These are phyloP conservation scores for Candida sphagnicola DNA, from an alignment of 805 yeast genomes.

Conservation along the genomic window DNA sequence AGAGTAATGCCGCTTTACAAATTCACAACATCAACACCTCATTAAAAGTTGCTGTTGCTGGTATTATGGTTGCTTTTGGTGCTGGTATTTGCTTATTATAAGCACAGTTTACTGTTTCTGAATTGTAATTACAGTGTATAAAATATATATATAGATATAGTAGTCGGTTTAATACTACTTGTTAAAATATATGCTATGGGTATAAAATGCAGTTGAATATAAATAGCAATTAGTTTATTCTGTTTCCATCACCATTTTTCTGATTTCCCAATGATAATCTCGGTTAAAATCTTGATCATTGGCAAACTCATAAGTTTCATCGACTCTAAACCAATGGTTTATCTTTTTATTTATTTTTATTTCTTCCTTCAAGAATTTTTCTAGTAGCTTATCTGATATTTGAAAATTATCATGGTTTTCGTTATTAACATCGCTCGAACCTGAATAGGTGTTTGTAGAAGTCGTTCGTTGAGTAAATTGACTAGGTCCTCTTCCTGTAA, in stretches of 20 bases:
- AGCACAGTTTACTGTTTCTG: neutral
- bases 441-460: constrained; percentile 23
- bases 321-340: constrained; percentile 34
- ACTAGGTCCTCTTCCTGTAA: constrained; percentile 25
- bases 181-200: neutral
- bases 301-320: constrained; percentile 21
- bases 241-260: constrained; percentile 39
- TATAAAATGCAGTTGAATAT: neutral
- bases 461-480: constrained; percentile 34
- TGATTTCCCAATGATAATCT: constrained; percentile 40
- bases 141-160: neutral
- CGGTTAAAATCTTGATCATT: constrained; percentile 12
- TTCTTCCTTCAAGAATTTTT: constrained; percentile 34
- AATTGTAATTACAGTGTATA: neutral
- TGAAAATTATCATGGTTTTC: constrained; percentile 22
- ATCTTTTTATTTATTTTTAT: constrained; percentile 28
- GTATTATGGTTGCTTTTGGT: constrained; percentile 12
- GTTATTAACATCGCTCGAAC: constrained; percentile 9
- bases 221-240: constrained; percentile 4
- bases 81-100: constrained; percentile 19
- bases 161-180: neutral
- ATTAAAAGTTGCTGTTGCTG: constrained; percentile 7
- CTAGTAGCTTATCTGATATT: constrained; percentile 23
- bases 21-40: constrained; percentile 7
- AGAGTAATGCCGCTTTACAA: constrained; percentile 14